Evolutionary conservation across 768 basidiomycete species (phyloP), one percentile per base, ranked within the genome.

Genomic region (Serendipita vermifera): DNA sequence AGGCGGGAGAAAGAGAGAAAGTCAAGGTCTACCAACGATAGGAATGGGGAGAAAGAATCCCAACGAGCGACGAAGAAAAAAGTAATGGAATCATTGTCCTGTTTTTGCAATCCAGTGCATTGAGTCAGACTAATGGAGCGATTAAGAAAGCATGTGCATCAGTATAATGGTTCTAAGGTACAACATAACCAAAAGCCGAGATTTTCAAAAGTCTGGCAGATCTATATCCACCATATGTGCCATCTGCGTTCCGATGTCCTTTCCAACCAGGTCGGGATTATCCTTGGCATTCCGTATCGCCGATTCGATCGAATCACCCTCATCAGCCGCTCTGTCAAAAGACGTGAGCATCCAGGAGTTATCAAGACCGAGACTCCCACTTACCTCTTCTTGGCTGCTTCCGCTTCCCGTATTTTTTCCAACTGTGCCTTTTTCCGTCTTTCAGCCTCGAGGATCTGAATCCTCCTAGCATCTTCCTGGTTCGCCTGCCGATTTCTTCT

Each of bases 31-130:
- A 77, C 93, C 93, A 5, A 73, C 77, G 59, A 83, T 98, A 62
- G 93, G 93, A 2, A 78, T 83, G 62, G 94, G 94, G 22, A 76
- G 80, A 66, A 85, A 77, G 66, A 98, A 98, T 70, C 91, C 90
- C 1, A 97, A 98, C 66, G 87, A 85, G 68, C 66, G 76, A 63
- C 76, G 78, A 64, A 77, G 75, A 67, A 74, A 73, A 60, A 6
- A 33, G 38, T 62, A 60, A 38, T 14, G 39, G 17, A 41, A 26
- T 41, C 15, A 9, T 6, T 41, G 6, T 17, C 1, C 6, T 41
- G 39, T 7, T n/a, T 41, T 20, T n/a, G 15, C 17, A 6, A 6
- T 20, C 17, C 17, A 41, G 39, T 20, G 39, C 39, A n/a, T 2
- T n/a, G n/a, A n/a, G n/a, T n/a, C n/a, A n/a, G n/a, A n/a, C n/a